phyloP scores from a whole-genome alignment of 768 basidiomycete species.

The Myochromella boudieri region DNA sequence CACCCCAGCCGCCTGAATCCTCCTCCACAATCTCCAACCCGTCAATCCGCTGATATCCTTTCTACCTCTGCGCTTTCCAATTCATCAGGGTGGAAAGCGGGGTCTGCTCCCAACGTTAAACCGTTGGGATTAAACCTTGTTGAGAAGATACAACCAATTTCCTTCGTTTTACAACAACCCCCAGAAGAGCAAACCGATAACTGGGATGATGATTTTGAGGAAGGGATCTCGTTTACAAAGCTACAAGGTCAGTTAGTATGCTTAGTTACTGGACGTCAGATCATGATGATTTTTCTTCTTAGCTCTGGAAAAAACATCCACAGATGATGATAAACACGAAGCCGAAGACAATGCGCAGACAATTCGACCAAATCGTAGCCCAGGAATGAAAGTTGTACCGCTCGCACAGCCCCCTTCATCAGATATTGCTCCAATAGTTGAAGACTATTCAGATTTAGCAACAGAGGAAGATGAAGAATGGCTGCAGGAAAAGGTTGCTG shows the following conservation, averaged over 20 bases:
- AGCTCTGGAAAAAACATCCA: slow-evolving; percentile 63
- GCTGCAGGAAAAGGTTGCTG: slow-evolving; percentile 77
- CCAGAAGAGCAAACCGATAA: slow-evolving; percentile 91
- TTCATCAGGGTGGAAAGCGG: slow-evolving; percentile 35
- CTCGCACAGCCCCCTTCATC: slow-evolving; percentile 61
- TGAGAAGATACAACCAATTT: slow-evolving; percentile 61
- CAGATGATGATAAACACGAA: slow-evolving; percentile 55
- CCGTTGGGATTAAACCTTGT: slow-evolving; percentile 38
- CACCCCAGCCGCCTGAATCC: slow-evolving; percentile 49
- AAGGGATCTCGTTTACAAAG: slow-evolving; percentile 86
- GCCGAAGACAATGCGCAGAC: slow-evolving; percentile 79
- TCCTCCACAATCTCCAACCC: slow-evolving; percentile 47
- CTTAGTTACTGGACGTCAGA: not conserved
- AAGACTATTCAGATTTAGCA: slow-evolving; percentile 90
- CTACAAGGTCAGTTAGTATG: slow-evolving; percentile 51
- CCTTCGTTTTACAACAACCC: slow-evolving; percentile 64
- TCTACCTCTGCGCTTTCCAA: slow-evolving; percentile 29
- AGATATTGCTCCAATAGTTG: slow-evolving; percentile 68
- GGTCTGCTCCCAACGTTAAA: slow-evolving; percentile 31
- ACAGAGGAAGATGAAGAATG: slow-evolving; percentile 70
- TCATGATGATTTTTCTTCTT: slow-evolving; percentile 7
- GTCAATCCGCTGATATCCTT: slow-evolving; percentile 34
- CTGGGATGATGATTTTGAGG: slow-evolving; percentile 99
- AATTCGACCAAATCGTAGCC: slow-evolving; percentile 75
- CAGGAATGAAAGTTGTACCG: slow-evolving; percentile 51